Conservation (phyloP, 352 stramenopile species). For the Phytophthora uliginosa region DNA sequence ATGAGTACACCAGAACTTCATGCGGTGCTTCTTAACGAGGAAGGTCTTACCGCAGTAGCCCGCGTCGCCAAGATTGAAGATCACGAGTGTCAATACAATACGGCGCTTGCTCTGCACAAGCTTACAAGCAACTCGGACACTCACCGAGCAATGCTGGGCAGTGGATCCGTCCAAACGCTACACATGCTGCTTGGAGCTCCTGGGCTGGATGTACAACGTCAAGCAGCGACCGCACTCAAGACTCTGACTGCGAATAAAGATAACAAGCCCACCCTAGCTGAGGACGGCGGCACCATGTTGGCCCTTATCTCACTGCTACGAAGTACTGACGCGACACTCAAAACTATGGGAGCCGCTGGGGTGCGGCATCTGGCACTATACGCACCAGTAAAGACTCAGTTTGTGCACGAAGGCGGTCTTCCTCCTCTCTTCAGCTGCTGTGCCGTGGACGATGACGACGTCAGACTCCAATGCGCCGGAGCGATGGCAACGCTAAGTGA, state of each 20-base stretch:
- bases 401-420: constrained; percentile 78
- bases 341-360: constrained; percentile 90
- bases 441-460: constrained; percentile 71
- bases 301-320: constrained; percentile 88
- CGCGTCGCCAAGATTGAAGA: constrained; percentile 92
- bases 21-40: constrained; percentile 77
- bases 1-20: constrained; percentile 88
- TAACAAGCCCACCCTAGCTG: constrained; percentile 91
- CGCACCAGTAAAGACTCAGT: constrained; percentile 69
- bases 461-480: constrained; percentile 92
- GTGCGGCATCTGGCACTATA: constrained; percentile 92
- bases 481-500: constrained; percentile 94
- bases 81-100: constrained; percentile 94
- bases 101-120: constrained; percentile 91
- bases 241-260: constrained; percentile 92
- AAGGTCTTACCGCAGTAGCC: constrained; percentile 87
- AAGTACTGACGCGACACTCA: constrained; percentile 80
- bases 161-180: constrained; percentile 68
- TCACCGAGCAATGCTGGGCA: constrained; percentile 75
- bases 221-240: constrained; percentile 94
- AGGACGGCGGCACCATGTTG: constrained; percentile 85
- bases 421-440: constrained; percentile 74
- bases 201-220: constrained; percentile 83
- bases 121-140: constrained; percentile 78
- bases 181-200: constrained; percentile 80